Percentiles rank a stretch among this genome's conserved stretches.
Conservation (phyloP, 352 stramenopile genomes). For the Pythium sp. region DNA sequence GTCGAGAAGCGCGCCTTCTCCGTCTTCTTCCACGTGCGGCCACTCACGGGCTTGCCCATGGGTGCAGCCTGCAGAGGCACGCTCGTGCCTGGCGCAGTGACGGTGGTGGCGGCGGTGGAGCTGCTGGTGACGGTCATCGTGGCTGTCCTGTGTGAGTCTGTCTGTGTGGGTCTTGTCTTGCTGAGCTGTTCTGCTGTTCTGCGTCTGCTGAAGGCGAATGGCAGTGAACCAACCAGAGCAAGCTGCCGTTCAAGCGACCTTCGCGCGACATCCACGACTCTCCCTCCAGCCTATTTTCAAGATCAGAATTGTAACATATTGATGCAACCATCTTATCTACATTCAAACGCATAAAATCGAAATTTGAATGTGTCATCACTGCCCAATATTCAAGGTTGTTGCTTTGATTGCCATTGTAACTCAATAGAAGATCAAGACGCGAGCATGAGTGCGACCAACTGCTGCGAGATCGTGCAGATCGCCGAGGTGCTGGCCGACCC, state of each 20-base stretch:
- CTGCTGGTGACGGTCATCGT: constrained; percentile 19
- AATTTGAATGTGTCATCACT: neutral
- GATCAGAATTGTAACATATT: too few species aligned
- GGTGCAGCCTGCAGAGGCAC: constrained; percentile 26
- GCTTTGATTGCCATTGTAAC: too few species aligned
- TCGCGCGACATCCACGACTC: constrained; percentile 20
- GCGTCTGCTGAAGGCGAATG: neutral
- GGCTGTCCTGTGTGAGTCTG: neutral
- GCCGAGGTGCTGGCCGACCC: constrained; percentile 65
- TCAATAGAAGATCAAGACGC: too few species aligned
- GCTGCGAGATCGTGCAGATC: constrained; percentile 79
- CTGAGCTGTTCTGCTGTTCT: neutral
- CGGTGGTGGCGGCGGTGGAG: constrained; percentile 21
- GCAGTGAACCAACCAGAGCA: constrained; percentile 21
- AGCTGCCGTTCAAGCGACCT: constrained; percentile 19
- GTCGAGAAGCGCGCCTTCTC: constrained; percentile 79
- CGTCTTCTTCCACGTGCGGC: constrained; percentile 80
- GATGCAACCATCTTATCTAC: too few species aligned
- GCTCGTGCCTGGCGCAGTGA: constrained; percentile 9
- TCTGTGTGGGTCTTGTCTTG: neutral
- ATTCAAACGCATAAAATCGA: neutral
- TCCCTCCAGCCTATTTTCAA: neutral
- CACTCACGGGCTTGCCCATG: constrained; percentile 67
- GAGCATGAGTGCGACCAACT: neutral
- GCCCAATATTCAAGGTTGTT: too few species aligned